Base-by-base conservation (phyloP, 2,329 filamentous ascomycete species). In the Ophiostoma triangulosporum region DNA sequence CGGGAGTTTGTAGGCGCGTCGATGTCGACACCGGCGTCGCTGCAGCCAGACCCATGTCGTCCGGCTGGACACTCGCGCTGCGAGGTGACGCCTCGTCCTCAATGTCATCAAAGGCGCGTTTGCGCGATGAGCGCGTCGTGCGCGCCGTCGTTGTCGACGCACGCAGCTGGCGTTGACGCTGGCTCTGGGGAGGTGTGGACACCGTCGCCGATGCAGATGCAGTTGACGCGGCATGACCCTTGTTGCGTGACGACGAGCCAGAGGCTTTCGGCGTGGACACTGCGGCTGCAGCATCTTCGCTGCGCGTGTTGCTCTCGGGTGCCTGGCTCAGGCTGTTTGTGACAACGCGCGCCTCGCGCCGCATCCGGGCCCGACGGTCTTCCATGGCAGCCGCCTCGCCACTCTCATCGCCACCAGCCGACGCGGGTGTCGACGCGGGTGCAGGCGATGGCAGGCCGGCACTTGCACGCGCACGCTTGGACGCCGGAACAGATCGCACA, bases 31-130 rank as follows among this genome's bases (percentile, higher is more conserved):
- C 46, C 4, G 29, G 46, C 29, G 46, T 48, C 9, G 46, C 17
- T 32, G 46, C 27, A 20, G 45, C 45, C 14, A 15, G 11, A 15
- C 32, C 32, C 14, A 15, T 27, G 22, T 58, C 56, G 11, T 59
- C 57, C 1, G 50, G 33, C 52, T 71, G 69, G 60, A 76, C 73
- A 46, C 71, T 73, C 51, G 72, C 69, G 15, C 72, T 65, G 15
- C 72, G 72, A 2, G 79, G 77, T 48, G 79, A 81, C 55, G 69
- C 68, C 55, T 70, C 67, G 48, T 72, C 70, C 52, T 81, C 77
- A 15, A 71, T 64, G 55, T 80, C 76, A 58, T 81, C 77, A 63
- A 75, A 68, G 27, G 73, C 66, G 54, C 76, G 69, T 71, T 80
- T 81, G 61, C 68, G 62, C 31, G 64, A 68, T 14, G 73, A 75